phyloP scores from a whole-genome alignment of 768 basidiomycete species.

The Cystobasidium tubakii region DNA sequence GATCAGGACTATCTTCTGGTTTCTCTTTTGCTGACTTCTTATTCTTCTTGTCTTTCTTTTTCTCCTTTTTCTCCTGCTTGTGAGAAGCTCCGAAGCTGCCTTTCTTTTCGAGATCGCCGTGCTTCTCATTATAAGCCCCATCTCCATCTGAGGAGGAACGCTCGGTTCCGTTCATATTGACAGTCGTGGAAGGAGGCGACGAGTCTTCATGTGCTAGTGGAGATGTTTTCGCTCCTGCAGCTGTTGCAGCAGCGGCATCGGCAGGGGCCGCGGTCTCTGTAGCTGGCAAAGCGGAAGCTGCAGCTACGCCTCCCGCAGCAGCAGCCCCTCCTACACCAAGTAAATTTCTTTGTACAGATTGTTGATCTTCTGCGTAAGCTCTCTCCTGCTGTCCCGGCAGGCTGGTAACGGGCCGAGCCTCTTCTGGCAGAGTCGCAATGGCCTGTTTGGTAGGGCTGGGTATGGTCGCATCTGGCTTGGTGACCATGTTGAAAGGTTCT shows the following conservation, averaged over 20 bases:
- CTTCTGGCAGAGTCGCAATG: neutral
- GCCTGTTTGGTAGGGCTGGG: neutral
- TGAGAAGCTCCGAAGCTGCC: neutral
- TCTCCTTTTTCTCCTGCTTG: constrained; percentile 42
- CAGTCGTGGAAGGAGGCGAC: neutral
- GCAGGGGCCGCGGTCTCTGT: neutral
- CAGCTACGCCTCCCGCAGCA: neutral
- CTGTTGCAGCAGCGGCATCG: constrained; percentile 1
- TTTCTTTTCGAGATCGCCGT: neutral
- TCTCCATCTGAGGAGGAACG: neutral
- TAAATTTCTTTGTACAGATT: neutral
- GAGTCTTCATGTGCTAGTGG: neutral
- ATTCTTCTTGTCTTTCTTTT: constrained; percentile 44
- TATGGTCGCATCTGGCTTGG: neutral
- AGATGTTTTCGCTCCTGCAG: neutral
- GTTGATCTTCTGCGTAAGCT: neutral
- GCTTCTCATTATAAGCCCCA: neutral
- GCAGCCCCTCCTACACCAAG: neutral
- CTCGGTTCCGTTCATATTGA: neutral
- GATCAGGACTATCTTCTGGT: constrained; percentile 39
- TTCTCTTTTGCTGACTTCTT: constrained; percentile 46
- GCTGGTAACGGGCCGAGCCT: neutral
- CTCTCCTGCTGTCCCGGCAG: neutral
- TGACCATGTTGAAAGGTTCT: neutral
- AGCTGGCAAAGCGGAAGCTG: neutral